Percentiles rank a stretch among this genome's conserved stretches.
phyloP scores from a whole-genome alignment of 2,329 filamentous ascomycete species.

The Fragosphaeria purpurea region DNA sequence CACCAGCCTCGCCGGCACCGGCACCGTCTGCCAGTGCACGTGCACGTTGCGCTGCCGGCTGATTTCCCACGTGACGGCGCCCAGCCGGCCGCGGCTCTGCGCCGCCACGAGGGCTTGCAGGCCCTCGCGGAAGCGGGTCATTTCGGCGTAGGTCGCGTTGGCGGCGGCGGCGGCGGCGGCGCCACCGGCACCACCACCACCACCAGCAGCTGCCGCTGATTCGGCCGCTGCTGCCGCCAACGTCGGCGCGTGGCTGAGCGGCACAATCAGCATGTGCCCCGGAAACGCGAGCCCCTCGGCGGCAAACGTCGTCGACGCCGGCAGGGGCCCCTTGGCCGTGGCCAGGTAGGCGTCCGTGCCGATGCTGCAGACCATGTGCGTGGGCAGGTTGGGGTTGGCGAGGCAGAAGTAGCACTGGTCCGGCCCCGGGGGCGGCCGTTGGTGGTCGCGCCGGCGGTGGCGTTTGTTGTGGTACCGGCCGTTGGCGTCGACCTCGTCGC shows the following conservation, averaged over 20 bases:
- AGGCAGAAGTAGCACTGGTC: conserved; percentile 92
- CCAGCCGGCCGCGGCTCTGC: conserved; percentile 49
- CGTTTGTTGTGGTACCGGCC: conserved; percentile 30
- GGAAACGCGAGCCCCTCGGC: conserved; percentile 61
- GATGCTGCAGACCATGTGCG: conserved; percentile 83
- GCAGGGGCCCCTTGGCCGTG: conserved; percentile 82
- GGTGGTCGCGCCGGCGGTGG: conserved; percentile 29
- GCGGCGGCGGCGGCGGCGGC: conserved; percentile 39
- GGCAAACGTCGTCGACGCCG: conserved; percentile 57
- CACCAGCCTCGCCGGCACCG: conserved; percentile 59
- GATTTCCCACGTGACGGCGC: conserved; percentile 87
- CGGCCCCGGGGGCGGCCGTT: conserved; percentile 50
- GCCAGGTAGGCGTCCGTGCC: conserved; percentile 82
- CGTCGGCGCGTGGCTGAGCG: conserved; percentile 71
- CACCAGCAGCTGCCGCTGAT: conserved; percentile 35
- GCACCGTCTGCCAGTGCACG: conserved; percentile 87
- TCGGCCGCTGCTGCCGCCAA: conserved; percentile 50
- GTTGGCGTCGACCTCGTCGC: conserved; percentile 29
- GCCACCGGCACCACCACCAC: conserved; percentile 38
- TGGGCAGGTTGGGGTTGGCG: conserved; percentile 71
- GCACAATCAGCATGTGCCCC: conserved; percentile 83
- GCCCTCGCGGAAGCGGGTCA: conserved; percentile 67
- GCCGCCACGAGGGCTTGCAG: conserved; percentile 70
- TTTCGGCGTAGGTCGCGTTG: conserved; percentile 60
- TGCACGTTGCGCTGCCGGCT: conserved; percentile 74